Evolutionary conservation across 202 grass and related monocot species (phyloP).

Genomic region (Carex arenaria): DNA sequence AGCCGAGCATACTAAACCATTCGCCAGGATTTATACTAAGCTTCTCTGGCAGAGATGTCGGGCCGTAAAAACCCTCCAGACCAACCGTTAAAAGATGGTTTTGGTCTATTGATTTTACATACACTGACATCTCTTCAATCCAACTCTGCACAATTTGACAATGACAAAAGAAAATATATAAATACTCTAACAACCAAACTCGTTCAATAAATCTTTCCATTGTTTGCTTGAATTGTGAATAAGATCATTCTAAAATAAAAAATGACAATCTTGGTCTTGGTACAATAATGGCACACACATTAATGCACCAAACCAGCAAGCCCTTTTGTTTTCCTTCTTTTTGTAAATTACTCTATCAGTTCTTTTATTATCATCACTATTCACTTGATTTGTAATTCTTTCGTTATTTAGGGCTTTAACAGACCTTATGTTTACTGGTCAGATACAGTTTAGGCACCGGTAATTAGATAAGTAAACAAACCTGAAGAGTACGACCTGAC

Average conservation of each 20-base stretch:
- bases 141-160: constrained; percentile 36
- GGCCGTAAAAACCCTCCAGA: constrained; percentile 87
- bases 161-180: background rate
- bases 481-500: constrained; percentile 85
- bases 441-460: background rate
- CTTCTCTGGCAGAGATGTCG: constrained; percentile 42
- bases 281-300: background rate
- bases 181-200: background rate
- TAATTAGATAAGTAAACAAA: constrained; percentile 14
- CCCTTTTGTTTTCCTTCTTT: background rate
- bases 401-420: background rate
- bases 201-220: background rate
- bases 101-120: constrained; percentile 66
- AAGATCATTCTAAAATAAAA: background rate
- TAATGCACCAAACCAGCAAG: background rate
- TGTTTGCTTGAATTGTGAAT: background rate
- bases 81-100: constrained; percentile 82
- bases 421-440: background rate
- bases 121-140: constrained; percentile 89
- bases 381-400: background rate
- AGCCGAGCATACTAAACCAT: constrained; percentile 68
- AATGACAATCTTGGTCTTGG: background rate
- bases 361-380: background rate
- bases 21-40: constrained; percentile 58
- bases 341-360: background rate